Evolutionary conservation across 1,284 basidiomycete genomes (phyloP).

Genomic region (Fereydounia khargensis): DNA sequence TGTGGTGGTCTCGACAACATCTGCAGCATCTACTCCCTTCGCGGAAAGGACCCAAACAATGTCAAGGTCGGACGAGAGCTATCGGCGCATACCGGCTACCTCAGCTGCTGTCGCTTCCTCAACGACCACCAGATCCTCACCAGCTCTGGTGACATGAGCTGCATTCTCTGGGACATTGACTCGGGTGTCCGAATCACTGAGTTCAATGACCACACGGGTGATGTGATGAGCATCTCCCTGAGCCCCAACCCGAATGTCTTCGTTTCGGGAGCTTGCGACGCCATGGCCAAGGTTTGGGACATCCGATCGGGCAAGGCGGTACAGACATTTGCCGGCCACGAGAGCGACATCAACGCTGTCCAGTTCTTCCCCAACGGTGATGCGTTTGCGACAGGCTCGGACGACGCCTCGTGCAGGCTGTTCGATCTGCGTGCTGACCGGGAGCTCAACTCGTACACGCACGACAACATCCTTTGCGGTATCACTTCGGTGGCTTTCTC

Average conservation of each 20-base stretch:
- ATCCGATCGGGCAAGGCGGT: slow-evolving; percentile 93
- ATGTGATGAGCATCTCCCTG: slow-evolving; percentile 90
- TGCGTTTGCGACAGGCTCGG: slow-evolving; percentile 96
- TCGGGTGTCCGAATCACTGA: slow-evolving; percentile 90
- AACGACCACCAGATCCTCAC: slow-evolving; percentile 98
- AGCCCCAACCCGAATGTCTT: slow-evolving; percentile 92
- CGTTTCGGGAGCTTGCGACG: slow-evolving; percentile 96
- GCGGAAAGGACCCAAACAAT: slow-evolving; percentile 59
- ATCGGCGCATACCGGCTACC: slow-evolving; percentile 93
- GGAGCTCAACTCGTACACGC: slow-evolving; percentile 92
- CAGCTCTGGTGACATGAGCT: slow-evolving; percentile 96
- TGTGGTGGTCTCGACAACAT: slow-evolving; percentile 99
- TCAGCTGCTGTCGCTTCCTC: slow-evolving; percentile 96
- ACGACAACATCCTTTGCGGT: slow-evolving; percentile 96
- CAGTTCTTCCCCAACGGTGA: slow-evolving; percentile 99
- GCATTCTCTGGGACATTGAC: slow-evolving; percentile 99
- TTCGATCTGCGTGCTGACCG: slow-evolving; percentile 97
- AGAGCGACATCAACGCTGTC: slow-evolving; percentile 98
- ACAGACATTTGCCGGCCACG: slow-evolving; percentile 97
- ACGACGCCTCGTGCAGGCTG: slow-evolving; percentile 94
- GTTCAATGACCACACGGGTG: slow-evolving; percentile 97
- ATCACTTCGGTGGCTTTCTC: slow-evolving; percentile 99
- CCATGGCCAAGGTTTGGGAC: slow-evolving; percentile 97
- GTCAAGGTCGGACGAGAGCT: slow-evolving; percentile 73
- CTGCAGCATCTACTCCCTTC: slow-evolving; percentile 93